phyloP scores from a whole-genome alignment of 352 stramenopile genomes.

The Pythium dissotocum region DNA sequence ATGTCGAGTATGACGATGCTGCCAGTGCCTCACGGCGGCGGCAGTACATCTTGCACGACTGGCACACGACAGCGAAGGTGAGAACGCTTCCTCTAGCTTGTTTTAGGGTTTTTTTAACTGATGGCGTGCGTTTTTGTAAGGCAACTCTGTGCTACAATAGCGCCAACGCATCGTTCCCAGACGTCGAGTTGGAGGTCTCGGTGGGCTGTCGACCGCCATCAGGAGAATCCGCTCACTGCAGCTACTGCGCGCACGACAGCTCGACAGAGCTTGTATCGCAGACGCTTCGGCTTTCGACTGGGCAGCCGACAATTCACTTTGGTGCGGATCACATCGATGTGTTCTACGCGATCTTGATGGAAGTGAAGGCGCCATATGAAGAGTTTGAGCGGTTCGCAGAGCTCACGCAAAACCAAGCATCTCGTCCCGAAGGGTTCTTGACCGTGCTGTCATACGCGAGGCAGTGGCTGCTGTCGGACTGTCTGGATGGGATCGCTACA shows the following conservation, averaged over 20 bases:
- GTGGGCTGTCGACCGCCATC: conserved; percentile 41
- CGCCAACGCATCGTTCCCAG: conserved; percentile 71
- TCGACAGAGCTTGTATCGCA: neutral
- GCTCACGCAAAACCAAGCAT: conserved; percentile 75
- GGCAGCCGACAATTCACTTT: conserved; percentile 70
- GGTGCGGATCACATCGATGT: conserved; percentile 80
- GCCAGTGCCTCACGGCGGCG: conserved; percentile 18
- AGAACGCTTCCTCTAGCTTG: neutral
- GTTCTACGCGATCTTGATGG: conserved; percentile 83
- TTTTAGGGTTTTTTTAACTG: neutral
- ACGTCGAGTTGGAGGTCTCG: conserved; percentile 78
- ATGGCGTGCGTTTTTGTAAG: conserved; percentile 15
- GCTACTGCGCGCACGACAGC: conserved; percentile 19
- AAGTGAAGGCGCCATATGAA: conserved; percentile 86
- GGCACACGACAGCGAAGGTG: conserved; percentile 69
- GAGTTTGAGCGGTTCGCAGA: conserved; percentile 73
- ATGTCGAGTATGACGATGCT: conserved; percentile 62
- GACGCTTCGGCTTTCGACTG: conserved; percentile 3
- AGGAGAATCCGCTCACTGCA: conserved; percentile 14
- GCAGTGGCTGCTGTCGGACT: conserved; percentile 83
- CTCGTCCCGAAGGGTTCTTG: conserved; percentile 78
- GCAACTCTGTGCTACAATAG: conserved; percentile 76
- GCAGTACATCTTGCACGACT: conserved; percentile 88
- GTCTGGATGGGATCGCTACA: conserved; percentile 53
- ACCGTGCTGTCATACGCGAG: conserved; percentile 86